Evolutionary conservation across 2,329 filamentous ascomycete species (phyloP), one percentile per base, ranked within the genome.

Genomic region (Pezicula neosporulosa): DNA sequence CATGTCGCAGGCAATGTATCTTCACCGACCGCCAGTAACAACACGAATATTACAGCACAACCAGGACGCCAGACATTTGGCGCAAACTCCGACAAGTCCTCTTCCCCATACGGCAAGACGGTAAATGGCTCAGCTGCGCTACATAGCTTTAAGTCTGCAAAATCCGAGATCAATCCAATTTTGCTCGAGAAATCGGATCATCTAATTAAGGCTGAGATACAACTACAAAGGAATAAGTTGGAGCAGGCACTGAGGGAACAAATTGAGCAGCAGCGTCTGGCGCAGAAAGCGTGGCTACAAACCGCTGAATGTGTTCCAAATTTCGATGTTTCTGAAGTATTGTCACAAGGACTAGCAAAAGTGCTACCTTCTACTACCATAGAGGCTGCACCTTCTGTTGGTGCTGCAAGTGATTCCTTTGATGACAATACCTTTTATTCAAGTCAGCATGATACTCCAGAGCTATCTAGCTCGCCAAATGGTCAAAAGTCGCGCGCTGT

Each of bases 401-500:
- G 67, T 71, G 70, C 74, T 68, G 78, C 81, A 65, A 88, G 79
- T 78, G 89, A 93, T 69, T 94, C 90, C 35, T 89, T 91, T 73
- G 91, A 97, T 72, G 87, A 95, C 68, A 91, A 95, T 66, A 94
- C 91, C 38, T 96, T 96, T 71, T 97, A 97, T 76, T 97, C 93
- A 60, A 97, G 92, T 72, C 89, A 87, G 73, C 86, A 92, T 75
- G 89, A 92, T 68, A 96, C 91, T 57, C 81, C 82, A 54, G 77
- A 82, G 50, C 77, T 76, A 28, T 73, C 72, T 46, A 71, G 73
- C 53, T 72, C 73, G 37, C 57, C 61, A 38, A 53, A 56, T 46
- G 56, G 51, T 47, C 59, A 56, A 47, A 63, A 59, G 42, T 53
- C 56, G 44, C 55, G 54, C 43, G 56, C 48, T 60, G 47, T 56